Evolutionary conservation across 352 stramenopile species (phyloP).

Genomic region (Globisporangium mamillatum): DNA sequence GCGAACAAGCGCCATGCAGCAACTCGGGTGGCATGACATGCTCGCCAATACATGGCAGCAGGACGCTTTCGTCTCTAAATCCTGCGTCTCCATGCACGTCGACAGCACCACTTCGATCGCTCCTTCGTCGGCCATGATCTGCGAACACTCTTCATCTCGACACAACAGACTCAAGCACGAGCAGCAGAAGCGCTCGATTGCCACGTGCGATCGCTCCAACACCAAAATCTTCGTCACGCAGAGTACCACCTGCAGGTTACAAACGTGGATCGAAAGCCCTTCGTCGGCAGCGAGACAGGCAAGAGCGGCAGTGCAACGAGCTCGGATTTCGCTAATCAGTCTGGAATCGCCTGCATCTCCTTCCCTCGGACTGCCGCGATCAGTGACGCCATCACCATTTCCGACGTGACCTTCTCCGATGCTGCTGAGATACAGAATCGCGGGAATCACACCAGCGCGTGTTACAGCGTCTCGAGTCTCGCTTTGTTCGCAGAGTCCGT

Average conservation of each 20-base stretch:
- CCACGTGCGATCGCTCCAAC: constrained; percentile 45
- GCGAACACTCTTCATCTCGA: constrained; percentile 59
- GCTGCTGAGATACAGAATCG: constrained; percentile 51
- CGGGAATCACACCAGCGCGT: constrained; percentile 50
- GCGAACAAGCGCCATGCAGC: constrained; percentile 46
- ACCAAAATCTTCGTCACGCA: constrained; percentile 54
- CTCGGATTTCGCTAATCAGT: constrained; percentile 49
- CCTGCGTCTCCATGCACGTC: constrained; percentile 57
- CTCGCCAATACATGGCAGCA: constrained; percentile 77
- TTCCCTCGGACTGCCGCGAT: constrained; percentile 2
- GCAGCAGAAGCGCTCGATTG: constrained; percentile 70
- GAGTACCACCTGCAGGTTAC: constrained; percentile 47
- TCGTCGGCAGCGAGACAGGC: constrained; percentile 56
- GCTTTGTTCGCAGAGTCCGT: constrained; percentile 60
- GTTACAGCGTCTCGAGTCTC: constrained; percentile 47
- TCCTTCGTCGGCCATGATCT: constrained; percentile 48
- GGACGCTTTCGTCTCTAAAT: constrained; percentile 65
- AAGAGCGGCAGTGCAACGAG: constrained; percentile 59
- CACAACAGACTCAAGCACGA: constrained; percentile 70
- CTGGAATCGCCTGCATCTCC: not conserved
- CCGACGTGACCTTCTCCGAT: constrained; percentile 2
- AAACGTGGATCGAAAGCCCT: constrained; percentile 32
- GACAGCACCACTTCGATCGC: constrained; percentile 53
- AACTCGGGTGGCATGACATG: constrained; percentile 66
- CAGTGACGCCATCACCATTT: constrained; percentile 6